Base-by-base conservation (phyloP, 2,329 filamentous ascomycete species). In the Xylaria sp. region DNA sequence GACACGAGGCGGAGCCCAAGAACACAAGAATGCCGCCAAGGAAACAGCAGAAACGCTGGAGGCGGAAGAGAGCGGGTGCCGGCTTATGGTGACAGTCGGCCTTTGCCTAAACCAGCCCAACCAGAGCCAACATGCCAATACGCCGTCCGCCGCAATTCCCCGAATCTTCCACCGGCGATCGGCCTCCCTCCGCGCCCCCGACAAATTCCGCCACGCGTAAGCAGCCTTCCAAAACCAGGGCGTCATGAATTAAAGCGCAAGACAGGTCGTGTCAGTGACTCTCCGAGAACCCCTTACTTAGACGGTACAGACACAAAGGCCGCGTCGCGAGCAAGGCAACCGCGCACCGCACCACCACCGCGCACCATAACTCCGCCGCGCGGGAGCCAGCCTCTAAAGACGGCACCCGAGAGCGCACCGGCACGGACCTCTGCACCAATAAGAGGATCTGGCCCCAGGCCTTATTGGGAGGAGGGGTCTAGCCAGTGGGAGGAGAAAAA, bases 71-170 rank as follows among this genome's bases (percentile, higher is more conserved):
- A 61, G 48, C 51, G 30, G 42, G 45, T 64, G 45, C 65, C 63
- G 2, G 3, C 54, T 3, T 69, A 61, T 17, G 63, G 69, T 11
- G 30, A 51, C 32, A 48, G 64, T 11, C 58, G 57, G 47, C 65
- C 67, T 48, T 47, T 60, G n/a, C 55, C 17, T 17, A 69, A 17
- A 34, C 71, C 69, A 17, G 48, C 9, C 2, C 59, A 60, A n/a
- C 71, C 67, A 47, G 27, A 53, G 8, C 51, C 68, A 17, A 57
- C 67, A 30, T 47, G 69, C 51, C 57, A 47, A 9, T 60, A 64
- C 14, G 34, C n/a, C 7, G 53, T 61, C 24, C 61, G 53, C 12
- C 63, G 39, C n/a, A 48, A 64, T 2, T 32, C 11, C 14, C 9
- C 67, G 5, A 19, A 19, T 36, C 58, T 55, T 12, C 69, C 70